Evolutionary conservation across 345 rosid genomes (phyloP).

Genomic region (Murraya koenigii): DNA sequence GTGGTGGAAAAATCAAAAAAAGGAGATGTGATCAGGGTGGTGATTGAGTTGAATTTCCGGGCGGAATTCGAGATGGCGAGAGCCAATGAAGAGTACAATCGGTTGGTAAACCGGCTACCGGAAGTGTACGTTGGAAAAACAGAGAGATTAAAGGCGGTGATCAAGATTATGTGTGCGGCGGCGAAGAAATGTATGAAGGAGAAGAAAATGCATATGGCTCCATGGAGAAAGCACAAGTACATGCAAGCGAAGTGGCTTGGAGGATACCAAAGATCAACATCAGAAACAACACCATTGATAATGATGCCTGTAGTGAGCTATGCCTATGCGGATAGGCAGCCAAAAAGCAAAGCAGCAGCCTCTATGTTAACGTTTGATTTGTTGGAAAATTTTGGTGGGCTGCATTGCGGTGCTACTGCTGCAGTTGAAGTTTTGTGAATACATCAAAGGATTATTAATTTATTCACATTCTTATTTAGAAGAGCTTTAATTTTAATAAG

Average conservation of each 20-base stretch:
- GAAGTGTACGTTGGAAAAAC: conserved; percentile 72
- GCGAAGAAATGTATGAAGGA: conserved; percentile 77
- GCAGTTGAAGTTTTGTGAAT: conserved; percentile 49
- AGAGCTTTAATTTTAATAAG: background rate
- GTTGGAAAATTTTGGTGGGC: conserved; percentile 33
- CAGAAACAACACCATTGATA: conserved; percentile 14
- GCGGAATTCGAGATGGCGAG: conserved; percentile 83
- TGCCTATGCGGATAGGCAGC: conserved; percentile 25
- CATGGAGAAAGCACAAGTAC: conserved; percentile 88
- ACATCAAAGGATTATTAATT: no score
- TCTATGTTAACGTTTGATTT: conserved; percentile 73
- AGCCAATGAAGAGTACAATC: conserved; percentile 63
- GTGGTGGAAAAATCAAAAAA: conserved; percentile 52
- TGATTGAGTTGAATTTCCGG: conserved; percentile 70
- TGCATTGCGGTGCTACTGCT: conserved; percentile 26
- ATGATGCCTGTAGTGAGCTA: conserved; percentile 18
- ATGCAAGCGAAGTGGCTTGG: conserved; percentile 93
- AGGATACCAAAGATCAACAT: conserved; percentile 31
- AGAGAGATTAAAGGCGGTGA: conserved; percentile 61
- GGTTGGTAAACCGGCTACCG: conserved; percentile 44
- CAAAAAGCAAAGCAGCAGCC: conserved; percentile 62
- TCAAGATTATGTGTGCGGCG: conserved; percentile 67
- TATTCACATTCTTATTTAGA: background rate
- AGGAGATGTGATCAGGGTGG: conserved; percentile 43
- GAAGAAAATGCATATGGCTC: conserved; percentile 81